Percentiles rank a stretch among this genome's conserved stretches.
Evolutionary conservation across 208 protist genomes (phyloP).

Genomic region (Crithidia acanthocephali): DNA sequence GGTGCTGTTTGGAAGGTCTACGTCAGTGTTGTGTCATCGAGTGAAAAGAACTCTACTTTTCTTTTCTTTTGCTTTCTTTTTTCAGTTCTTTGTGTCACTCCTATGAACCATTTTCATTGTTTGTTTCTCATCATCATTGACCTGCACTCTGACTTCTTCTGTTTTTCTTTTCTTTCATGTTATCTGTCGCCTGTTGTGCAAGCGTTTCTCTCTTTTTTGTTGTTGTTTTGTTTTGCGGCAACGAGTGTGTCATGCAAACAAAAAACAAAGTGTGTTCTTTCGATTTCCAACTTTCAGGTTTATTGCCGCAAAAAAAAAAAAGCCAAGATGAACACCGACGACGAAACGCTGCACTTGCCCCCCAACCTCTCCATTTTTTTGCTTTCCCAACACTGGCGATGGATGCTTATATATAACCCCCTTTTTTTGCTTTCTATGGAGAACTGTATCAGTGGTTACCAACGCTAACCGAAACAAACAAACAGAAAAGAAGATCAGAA

Average conservation of each 20-base stretch:
- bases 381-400: background rate
- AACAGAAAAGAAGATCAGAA: background rate
- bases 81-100: background rate
- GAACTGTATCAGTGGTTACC: background rate
- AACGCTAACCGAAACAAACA: background rate
- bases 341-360: background rate
- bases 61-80: slow-evolving; percentile 22
- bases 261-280: too few relatives aligned
- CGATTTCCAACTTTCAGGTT: too few relatives aligned
- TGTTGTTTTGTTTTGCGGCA: background rate
- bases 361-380: background rate
- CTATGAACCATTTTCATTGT: background rate
- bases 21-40: too few relatives aligned
- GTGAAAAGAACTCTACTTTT: too few relatives aligned
- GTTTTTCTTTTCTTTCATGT: background rate
- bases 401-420: slow-evolving; percentile 1
- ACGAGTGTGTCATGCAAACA: too few relatives aligned
- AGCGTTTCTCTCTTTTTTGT: background rate
- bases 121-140: slow-evolving; percentile 15
- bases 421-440: background rate
- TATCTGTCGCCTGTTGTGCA: background rate
- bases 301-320: too few relatives aligned
- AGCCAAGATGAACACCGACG: too few relatives aligned
- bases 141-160: background rate
- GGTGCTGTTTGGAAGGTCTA: too few relatives aligned